Conservation (phyloP, 2,329 filamentous ascomycete genomes). For the Escovopsis sp. region DNA sequence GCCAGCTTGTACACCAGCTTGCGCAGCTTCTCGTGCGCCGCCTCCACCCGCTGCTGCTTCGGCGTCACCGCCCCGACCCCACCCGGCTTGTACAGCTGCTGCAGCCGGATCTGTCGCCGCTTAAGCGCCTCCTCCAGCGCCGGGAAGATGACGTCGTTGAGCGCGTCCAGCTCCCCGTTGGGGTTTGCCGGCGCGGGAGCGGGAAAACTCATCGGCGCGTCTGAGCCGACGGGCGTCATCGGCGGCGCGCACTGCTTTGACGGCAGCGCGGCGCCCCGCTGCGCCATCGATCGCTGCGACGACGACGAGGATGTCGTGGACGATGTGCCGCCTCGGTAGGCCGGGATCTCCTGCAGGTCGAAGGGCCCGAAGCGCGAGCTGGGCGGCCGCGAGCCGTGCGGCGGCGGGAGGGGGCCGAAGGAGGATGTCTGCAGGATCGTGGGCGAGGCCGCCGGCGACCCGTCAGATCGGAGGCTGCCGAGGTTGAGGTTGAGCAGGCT, state of each 20-base stretch:
- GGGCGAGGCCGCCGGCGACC: slow-evolving; percentile 1
- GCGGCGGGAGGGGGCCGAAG: slow-evolving; percentile 17
- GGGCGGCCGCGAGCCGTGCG: slow-evolving; percentile 20
- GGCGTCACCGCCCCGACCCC: slow-evolving; percentile 35
- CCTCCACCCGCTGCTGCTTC: slow-evolving; percentile 52
- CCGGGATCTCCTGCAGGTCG: slow-evolving; percentile 38
- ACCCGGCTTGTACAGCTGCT: slow-evolving; percentile 31
- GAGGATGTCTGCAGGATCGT: slow-evolving; percentile 10
- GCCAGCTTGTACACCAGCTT: slow-evolving; percentile 70
- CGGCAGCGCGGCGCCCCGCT: slow-evolving; percentile 8
- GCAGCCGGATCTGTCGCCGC: slow-evolving; percentile 51
- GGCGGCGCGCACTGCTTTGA: slow-evolving; percentile 10
- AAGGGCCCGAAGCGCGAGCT: slow-evolving; percentile 26
- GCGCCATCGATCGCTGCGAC: slow-evolving; percentile 5
- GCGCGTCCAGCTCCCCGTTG: slow-evolving; percentile 63
- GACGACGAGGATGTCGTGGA: slow-evolving; percentile 13
- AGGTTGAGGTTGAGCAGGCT: slow-evolving; percentile 35
- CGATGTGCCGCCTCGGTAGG: slow-evolving; percentile 28
- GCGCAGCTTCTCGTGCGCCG: slow-evolving; percentile 67
- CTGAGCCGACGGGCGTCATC: slow-evolving; percentile 14
- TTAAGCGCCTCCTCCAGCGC: slow-evolving; percentile 84
- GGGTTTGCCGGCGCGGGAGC: slow-evolving; percentile 39
- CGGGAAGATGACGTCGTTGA: slow-evolving; percentile 83
- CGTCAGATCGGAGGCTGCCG: slow-evolving; percentile 3
- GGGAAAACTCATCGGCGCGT: slow-evolving; percentile 36